Percentiles rank a stretch among this genome's conserved stretches.
Evolutionary conservation across 2,329 filamentous ascomycete species (phyloP).

Genomic region (Pseudogymnoascus sp.): DNA sequence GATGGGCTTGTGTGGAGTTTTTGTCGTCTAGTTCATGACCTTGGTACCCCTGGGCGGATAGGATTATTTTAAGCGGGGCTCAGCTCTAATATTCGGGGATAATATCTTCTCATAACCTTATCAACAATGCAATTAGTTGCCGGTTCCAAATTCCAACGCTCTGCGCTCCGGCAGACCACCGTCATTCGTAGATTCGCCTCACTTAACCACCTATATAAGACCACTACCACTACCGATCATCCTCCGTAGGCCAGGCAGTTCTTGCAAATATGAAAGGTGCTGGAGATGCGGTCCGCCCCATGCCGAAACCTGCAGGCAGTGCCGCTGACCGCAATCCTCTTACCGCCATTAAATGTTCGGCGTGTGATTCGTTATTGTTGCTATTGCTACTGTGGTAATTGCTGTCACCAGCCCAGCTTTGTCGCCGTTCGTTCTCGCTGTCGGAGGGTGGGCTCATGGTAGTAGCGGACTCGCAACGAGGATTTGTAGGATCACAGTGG

Average conservation of each 20-base stretch:
- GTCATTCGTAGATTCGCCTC: neutral
- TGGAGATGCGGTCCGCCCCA: neutral
- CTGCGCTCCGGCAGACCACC: neutral
- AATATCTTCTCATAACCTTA: too few species aligned
- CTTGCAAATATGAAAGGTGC: neutral
- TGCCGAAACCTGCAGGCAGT: neutral
- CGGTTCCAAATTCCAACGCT: neutral
- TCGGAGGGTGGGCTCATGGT: too few species aligned
- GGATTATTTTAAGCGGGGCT: neutral
- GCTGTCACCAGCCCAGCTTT: neutral
- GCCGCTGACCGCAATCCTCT: neutral
- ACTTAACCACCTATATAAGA: neutral
- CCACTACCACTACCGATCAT: neutral
- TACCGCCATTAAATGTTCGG: neutral
- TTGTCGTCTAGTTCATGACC: too few species aligned
- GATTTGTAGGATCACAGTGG: too few species aligned
- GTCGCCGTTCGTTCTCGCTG: neutral
- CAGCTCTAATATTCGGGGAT: neutral
- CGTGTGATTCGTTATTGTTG: neutral
- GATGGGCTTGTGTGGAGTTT: neutral
- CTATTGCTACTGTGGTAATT: neutral
- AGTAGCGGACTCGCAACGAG: too few species aligned
- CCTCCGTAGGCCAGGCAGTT: neutral
- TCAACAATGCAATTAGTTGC: neutral
- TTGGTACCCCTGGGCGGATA: neutral